A percentile compares a stretch with the other conserved stretches of the same genome.
These are phyloP conservation scores for Takashimella tepidaria DNA, from an alignment of 1,284 basidiomycete species.

Conservation along the genomic window DNA sequence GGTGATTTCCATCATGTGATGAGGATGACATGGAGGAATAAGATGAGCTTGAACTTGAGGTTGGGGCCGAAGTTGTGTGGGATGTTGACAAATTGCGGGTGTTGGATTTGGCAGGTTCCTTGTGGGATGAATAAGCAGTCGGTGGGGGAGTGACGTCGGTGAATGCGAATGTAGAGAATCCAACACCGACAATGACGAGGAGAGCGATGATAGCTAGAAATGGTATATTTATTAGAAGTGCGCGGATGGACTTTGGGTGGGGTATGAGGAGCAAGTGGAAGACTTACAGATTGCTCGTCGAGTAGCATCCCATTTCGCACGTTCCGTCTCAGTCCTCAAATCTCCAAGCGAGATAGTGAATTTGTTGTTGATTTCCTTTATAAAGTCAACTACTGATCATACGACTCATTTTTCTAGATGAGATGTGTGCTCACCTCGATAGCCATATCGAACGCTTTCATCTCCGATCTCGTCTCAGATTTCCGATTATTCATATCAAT, in stretches of 20 bases:
- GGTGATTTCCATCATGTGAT: background rate
- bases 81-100: background rate
- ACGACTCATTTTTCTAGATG: no score
- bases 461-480: conserved; percentile 81
- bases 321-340: conserved; percentile 77
- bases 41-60: no score
- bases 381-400: no score
- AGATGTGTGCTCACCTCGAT: conserved; percentile 67
- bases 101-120: background rate
- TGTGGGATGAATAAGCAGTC: no score
- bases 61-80: no score
- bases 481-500: conserved; percentile 94
- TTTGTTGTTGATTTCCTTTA: conserved; percentile 77
- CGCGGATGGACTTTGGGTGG: background rate
- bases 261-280: background rate
- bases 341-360: conserved; percentile 79
- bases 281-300: conserved; percentile 72
- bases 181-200: conserved; percentile 15
- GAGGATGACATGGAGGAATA: no score
- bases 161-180: conserved; percentile 7
- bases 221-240: background rate
- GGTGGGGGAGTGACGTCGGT: conserved; percentile 7
- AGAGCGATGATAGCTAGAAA: conserved; percentile 36
- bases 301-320: conserved; percentile 87
- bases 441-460: conserved; percentile 78